phyloP scores from a whole-genome alignment of 2,329 filamentous ascomycete genomes.

The Trichoderma citrinoviride region DNA sequence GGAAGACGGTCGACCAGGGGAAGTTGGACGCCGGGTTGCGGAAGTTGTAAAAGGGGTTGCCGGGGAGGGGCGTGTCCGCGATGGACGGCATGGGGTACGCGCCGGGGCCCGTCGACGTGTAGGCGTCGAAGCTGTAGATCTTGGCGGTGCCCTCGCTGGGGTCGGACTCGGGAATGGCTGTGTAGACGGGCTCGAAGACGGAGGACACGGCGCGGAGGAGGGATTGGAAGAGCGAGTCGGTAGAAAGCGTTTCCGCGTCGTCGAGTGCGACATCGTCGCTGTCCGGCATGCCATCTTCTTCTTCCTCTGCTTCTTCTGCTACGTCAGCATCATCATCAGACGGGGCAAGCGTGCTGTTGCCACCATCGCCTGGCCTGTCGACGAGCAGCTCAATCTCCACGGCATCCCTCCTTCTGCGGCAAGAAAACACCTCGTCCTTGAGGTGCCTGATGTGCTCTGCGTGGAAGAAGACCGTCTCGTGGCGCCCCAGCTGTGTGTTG shows the following conservation, averaged over 20 bases:
- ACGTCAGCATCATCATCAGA: background rate
- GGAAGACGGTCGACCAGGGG: constrained; percentile 68
- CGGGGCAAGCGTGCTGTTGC: constrained; percentile 13
- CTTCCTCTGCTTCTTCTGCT: background rate
- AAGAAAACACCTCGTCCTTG: constrained; percentile 79
- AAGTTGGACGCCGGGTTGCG: constrained; percentile 46
- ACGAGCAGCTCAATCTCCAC: constrained; percentile 68
- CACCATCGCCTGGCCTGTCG: constrained; percentile 27
- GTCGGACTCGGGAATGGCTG: constrained; percentile 33
- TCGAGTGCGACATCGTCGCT: constrained; percentile 18
- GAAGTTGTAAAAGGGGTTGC: constrained; percentile 43
- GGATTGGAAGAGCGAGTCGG: constrained; percentile 46
- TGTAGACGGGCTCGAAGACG: constrained; percentile 40
- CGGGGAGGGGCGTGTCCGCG: constrained; percentile 50
- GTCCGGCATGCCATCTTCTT: background rate
- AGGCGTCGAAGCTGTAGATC: constrained; percentile 51
- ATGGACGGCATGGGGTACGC: constrained; percentile 69
- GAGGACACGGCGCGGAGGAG: constrained; percentile 48
- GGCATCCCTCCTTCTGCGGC: constrained; percentile 68
- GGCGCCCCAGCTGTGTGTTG: constrained; percentile 75
- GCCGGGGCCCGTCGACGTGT: constrained; percentile 53
- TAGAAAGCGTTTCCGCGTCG: constrained; percentile 25
- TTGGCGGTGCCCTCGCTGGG: constrained; percentile 33
- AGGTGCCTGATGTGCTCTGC: constrained; percentile 73
- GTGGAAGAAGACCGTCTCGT: constrained; percentile 81